phyloP scores from a whole-genome alignment of 192 early-diverging fungal species.

The Umbelopsis sp. region DNA sequence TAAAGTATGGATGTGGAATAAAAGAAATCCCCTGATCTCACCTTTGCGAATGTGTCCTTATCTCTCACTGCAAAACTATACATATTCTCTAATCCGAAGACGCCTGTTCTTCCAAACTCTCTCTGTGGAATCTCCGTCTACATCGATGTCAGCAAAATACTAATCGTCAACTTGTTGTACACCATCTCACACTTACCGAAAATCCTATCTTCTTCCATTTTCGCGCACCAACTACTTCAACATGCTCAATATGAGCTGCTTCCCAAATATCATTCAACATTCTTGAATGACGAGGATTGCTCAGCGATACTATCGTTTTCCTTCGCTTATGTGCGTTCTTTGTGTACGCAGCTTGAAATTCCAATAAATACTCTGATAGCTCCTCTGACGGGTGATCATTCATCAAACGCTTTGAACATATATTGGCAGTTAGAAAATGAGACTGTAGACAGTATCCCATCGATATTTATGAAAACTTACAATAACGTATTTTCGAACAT shows the following conservation, averaged over 20 bases:
- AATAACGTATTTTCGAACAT: slow-evolving; percentile 49
- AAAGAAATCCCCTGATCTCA: not conserved
- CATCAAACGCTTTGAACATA: slow-evolving; percentile 39
- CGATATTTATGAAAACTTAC: slow-evolving; percentile 34
- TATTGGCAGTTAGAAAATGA: not conserved
- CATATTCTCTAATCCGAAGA: slow-evolving; percentile 68
- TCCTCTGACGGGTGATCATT: slow-evolving; percentile 63
- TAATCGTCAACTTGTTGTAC: not conserved
- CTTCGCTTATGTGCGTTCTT: slow-evolving; percentile 55
- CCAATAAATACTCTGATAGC: slow-evolving; percentile 57
- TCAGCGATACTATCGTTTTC: slow-evolving; percentile 46
- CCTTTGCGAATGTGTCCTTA: slow-evolving; percentile 46
- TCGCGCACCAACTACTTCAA: slow-evolving; percentile 30
- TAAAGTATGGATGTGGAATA: no score
- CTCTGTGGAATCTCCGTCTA: slow-evolving; percentile 61
- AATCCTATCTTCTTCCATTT: slow-evolving; percentile 73
- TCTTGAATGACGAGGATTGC: slow-evolving; percentile 52
- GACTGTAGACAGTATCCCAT: not conserved
- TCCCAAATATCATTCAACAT: slow-evolving; percentile 60
- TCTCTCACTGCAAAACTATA: slow-evolving; percentile 52
- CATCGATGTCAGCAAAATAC: not conserved
- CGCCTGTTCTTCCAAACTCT: slow-evolving; percentile 62
- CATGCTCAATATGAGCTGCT: slow-evolving; percentile 40
- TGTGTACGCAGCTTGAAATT: slow-evolving; percentile 66
- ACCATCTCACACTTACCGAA: slow-evolving; percentile 44